Percentiles rank a stretch among this genome's conserved stretches.
phyloP scores from a whole-genome alignment of 116 monocot genomes.

The Phalaenopsis hybrid region DNA sequence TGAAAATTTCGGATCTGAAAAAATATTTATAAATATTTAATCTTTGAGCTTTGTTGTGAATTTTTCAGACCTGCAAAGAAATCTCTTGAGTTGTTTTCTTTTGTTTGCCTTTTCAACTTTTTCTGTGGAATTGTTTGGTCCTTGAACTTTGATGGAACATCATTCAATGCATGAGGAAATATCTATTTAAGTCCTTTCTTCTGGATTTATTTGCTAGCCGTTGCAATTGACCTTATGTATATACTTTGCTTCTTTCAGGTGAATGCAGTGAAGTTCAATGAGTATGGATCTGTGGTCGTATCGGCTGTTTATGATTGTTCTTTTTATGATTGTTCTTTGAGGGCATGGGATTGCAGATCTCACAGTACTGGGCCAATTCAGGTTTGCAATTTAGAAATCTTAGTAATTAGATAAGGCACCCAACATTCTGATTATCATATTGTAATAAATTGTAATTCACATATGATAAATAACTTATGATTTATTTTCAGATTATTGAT shows the following conservation, averaged over 20 bases:
- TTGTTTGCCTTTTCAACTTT: too few relatives aligned
- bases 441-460: not conserved
- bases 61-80: too few relatives aligned
- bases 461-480: constrained; percentile 1
- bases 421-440: not conserved
- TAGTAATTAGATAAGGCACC: not conserved
- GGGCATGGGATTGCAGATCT: constrained; percentile 92
- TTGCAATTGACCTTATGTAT: not conserved
- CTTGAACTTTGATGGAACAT: too few relatives aligned
- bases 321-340: constrained; percentile 85
- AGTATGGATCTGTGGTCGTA: constrained; percentile 75
- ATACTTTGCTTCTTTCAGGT: constrained; percentile 35
- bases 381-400: constrained; percentile 23
- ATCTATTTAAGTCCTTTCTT: not conserved
- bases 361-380: constrained; percentile 95
- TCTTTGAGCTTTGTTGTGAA: too few relatives aligned
- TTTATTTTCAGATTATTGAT: constrained; percentile 53
- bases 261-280: constrained; percentile 66
- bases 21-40: too few relatives aligned
- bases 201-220: not conserved
- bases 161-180: not conserved
- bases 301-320: constrained; percentile 96
- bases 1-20: too few relatives aligned
- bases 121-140: too few relatives aligned
- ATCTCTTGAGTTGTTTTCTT: too few relatives aligned